A percentile compares a stretch with the other conserved stretches of the same genome.
Conservation (phyloP, 192 early-diverging fungal species). For the Linnemannia exigua region DNA sequence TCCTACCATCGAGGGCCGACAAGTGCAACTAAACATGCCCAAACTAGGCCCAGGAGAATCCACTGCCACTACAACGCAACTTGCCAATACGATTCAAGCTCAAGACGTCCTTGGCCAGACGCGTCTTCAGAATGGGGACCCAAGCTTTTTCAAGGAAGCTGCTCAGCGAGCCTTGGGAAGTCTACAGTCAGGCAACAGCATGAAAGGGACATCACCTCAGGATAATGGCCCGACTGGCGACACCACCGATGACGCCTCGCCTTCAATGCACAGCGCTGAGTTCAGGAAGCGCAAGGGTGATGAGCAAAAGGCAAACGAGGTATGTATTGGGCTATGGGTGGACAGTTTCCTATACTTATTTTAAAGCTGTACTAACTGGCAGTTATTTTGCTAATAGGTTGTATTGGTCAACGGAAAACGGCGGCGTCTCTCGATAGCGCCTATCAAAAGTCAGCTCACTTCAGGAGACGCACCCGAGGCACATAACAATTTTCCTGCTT, state of each 20-base stretch:
- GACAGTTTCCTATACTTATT: too few relatives aligned
- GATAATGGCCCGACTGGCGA: slow-evolving; percentile 10
- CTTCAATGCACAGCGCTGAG: slow-evolving; percentile 14
- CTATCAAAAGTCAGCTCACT: background rate
- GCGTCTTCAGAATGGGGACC: background rate
- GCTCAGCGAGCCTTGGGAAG: slow-evolving; percentile 21
- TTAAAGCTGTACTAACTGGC: too few relatives aligned
- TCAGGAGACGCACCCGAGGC: background rate
- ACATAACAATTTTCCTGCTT: slow-evolving; percentile 13
- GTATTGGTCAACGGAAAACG: slow-evolving; percentile 17
- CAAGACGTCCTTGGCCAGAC: background rate
- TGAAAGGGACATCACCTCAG: background rate
- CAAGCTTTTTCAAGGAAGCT: slow-evolving; percentile 23
- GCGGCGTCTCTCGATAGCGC: slow-evolving; percentile 14
- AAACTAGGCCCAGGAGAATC: slow-evolving; percentile 4
- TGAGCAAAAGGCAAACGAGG: slow-evolving; percentile 14
- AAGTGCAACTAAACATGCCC: slow-evolving; percentile 10
- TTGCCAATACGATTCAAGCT: background rate
- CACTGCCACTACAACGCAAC: background rate
- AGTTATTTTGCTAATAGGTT: background rate
- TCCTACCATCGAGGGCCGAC: slow-evolving; percentile 12
- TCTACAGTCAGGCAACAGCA: background rate
- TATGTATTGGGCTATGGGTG: too few relatives aligned
- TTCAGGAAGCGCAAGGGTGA: slow-evolving; percentile 36
- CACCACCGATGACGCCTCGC: slow-evolving; percentile 31